Base-by-base conservation (phyloP, 2,329 filamentous ascomycete species). In the Thermoascus crustaceus region DNA sequence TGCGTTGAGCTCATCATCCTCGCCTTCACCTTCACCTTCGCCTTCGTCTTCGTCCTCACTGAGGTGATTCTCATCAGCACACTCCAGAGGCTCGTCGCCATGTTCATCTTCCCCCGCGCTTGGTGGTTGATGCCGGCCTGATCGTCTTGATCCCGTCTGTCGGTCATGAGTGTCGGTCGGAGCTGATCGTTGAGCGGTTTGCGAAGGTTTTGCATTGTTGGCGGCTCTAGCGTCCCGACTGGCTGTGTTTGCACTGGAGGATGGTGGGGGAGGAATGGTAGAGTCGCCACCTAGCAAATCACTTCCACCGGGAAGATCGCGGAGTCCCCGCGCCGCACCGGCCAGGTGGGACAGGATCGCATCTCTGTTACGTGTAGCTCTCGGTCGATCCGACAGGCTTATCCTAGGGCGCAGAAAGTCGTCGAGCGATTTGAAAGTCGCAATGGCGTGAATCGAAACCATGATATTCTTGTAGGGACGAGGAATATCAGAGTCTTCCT, bases 391-490 rank as follows among this genome's bases (percentile, higher is more conserved):
- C 3, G 83, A 78, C 9, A 91, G 59, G 50, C 73, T 86, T 40
- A 98, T 94, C 41, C 89, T 77, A 5, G 91, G 91, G 23, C 91
- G 80, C 27, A 98, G 71, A 58, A 96, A 98, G 56, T 98, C 91
- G 54, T 96, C 91, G 16, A 98, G 67, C 0, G 89, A 85, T 59
- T 95, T 96, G 68, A 98, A 96, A 0, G 88, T 96, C 2, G 91
- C 89, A 52, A 98, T 96, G 10, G 91, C 91, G 58, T 98, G 91
- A 38, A 98, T 98, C 0, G 87, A 94, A 1, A 98, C 91, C 82
- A 95, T 95, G 44, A 98, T 93, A 47, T 89, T 94, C 14, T 85
- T 77, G 55, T 94, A 96, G 0, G 82, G 72, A 22, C 80, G 75
- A 11, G 91, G 91, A 40, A 98, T 91, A 32, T 91, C 85, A 1